Base-by-base conservation (phyloP, 1,284 basidiomycete genomes). In the Cryptococcus sp. region DNA sequence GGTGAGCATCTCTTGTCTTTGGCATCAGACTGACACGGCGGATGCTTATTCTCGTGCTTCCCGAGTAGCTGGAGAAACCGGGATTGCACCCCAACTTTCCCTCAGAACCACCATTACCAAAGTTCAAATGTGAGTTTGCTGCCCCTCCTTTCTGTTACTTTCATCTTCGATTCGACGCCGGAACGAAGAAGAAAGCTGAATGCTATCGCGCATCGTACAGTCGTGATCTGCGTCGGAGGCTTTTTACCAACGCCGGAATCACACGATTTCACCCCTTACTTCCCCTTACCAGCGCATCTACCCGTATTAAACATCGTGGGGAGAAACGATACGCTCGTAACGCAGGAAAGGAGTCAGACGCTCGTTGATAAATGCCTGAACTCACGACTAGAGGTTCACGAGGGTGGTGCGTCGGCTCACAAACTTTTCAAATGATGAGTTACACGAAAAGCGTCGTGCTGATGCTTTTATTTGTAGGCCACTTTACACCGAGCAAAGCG, bases 301-400 rank as follows among this genome's bases (percentile, higher is more conserved):
- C 89, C 86, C 4, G 91, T 89, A 0, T 79, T 96, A 20, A 90
- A 93, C 72, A 81, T 95, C 17, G 79, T 92, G 6, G 92, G 93
- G 5, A 83, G 81, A 66, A 91, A 83, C 46, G 92, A 95, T 66
- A 83, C 91, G 15, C 83, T 95, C 40, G 89, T 95, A 3, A 78
- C 85, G 3, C 84, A 85, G 64, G 91, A 89, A 69, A 81, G 89
- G 23, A 83, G 88, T 3, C 81, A 82, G 63, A 78, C 79, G 10
- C 77, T 94, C 17, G 74, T 89, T 8, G 81, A 83, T 1, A 79
- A 84, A 5, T 88, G 88, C 34, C 70, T 66, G 47, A 76, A 75
- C 58, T 57, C 66, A 3, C 59, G 78, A 38, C 65, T 78, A 19
- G 78, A 80, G 62, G 56, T 66, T n/a, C 78, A 80, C 61, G 75